phyloP scores from a whole-genome alignment of 1,284 basidiomycete species.

The Mixia osmundae region DNA sequence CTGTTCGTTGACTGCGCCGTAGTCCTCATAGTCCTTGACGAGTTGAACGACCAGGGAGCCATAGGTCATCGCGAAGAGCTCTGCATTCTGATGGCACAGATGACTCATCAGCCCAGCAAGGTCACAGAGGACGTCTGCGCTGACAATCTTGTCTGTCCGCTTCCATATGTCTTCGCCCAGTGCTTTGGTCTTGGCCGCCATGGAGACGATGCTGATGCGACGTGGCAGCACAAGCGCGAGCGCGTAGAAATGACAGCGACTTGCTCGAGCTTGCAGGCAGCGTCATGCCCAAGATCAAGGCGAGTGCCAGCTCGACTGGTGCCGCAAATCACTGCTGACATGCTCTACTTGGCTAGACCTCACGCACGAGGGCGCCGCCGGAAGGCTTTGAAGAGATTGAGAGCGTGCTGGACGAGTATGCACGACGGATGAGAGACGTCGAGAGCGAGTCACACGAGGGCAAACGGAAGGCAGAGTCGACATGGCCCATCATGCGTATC shows the following conservation, averaged over 20 bases:
- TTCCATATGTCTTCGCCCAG: conserved; percentile 11
- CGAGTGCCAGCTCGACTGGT: no score
- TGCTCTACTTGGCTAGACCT: no score
- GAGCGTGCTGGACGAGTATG: conserved; percentile 18
- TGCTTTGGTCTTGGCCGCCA: no score
- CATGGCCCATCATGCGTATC: conserved; percentile 99
- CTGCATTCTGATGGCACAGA: conserved; percentile 38
- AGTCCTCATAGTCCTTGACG: conserved; percentile 98
- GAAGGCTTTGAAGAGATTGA: conserved; percentile 75
- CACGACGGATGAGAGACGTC: conserved; percentile 38
- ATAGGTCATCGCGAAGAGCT: conserved; percentile 90
- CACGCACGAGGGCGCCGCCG: conserved; percentile 80
- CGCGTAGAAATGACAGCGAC: no score
- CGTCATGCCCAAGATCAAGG: no score
- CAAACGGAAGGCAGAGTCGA: conserved; percentile 81
- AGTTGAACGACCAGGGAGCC: conserved; percentile 94
- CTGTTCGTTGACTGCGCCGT: conserved; percentile 47
- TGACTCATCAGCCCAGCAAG: no score
- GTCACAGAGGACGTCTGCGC: background rate
- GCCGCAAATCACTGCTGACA: no score
- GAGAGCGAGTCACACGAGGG: conserved; percentile 96
- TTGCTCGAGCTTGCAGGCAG: no score
- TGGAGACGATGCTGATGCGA: no score
- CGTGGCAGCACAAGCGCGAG: no score
- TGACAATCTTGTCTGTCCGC: conserved; percentile 9